These are phyloP conservation scores for Tetracladium setigerum DNA, from an alignment of 495 filamentous ascomycete genomes.

Conservation along the genomic window DNA sequence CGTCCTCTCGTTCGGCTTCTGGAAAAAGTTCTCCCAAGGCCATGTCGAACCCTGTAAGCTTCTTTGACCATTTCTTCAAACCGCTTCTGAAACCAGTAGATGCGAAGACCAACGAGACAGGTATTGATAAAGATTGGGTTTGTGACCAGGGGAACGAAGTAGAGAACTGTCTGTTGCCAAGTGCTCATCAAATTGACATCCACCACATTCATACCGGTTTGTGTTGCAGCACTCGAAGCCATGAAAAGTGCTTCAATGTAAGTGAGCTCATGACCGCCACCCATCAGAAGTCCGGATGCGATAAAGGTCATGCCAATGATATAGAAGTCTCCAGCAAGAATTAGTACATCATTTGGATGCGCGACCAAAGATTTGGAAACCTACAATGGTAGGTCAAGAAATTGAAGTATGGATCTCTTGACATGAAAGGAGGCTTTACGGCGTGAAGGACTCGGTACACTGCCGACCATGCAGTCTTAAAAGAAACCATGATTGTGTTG, in stretches of 20 bases:
- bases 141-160: conserved; percentile 59
- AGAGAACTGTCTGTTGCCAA: conserved; percentile 74
- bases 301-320: conserved; percentile 62
- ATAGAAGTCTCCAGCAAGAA: conserved; percentile 54
- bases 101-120: conserved; percentile 78
- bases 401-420: conserved; percentile 58
- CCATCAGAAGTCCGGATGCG: conserved; percentile 67
- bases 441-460: too few species aligned
- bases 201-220: conserved; percentile 86
- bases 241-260: conserved; percentile 94
- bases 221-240: conserved; percentile 69
- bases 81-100: conserved; percentile 97
- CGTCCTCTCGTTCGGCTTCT: conserved; percentile 36
- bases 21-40: conserved; percentile 43
- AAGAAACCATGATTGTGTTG: too few species aligned
- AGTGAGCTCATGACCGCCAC: conserved; percentile 32
- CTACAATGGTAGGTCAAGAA: conserved; percentile 81
- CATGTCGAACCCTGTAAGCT: conserved; percentile 32
- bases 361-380: conserved; percentile 18
- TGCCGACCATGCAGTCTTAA: too few species aligned
- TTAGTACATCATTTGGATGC: background rate
- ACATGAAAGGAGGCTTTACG: conserved; percentile 40
- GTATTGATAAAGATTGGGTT: conserved; percentile 90
- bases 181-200: conserved; percentile 66
- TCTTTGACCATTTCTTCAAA: conserved; percentile 69